phyloP scores from a whole-genome alignment of 2,329 filamentous ascomycete species.

The Mollisiaceae sp. region DNA sequence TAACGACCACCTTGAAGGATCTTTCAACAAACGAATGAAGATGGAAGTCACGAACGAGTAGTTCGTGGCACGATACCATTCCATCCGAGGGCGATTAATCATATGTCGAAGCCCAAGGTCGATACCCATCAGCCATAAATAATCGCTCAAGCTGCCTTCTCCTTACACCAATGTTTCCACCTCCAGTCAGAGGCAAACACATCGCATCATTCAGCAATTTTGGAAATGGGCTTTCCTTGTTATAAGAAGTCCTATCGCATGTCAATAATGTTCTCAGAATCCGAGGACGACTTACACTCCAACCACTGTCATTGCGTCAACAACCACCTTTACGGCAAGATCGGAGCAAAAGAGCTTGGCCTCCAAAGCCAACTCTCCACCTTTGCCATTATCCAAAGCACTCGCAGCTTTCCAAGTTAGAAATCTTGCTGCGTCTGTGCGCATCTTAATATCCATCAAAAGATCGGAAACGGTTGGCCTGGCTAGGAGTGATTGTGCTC shows the following conservation, averaged over 20 bases:
- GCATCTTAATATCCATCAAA: slow-evolving; percentile 57
- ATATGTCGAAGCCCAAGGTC: slow-evolving; percentile 51
- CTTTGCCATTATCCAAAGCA: slow-evolving; percentile 45
- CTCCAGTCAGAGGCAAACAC: slow-evolving; percentile 56
- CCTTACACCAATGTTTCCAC: slow-evolving; percentile 58
- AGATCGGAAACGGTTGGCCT: slow-evolving; percentile 58
- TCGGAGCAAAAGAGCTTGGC: slow-evolving; percentile 59
- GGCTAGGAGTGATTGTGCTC: slow-evolving; percentile 51
- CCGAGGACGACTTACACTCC: slow-evolving; percentile 49
- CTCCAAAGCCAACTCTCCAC: slow-evolving; percentile 52
- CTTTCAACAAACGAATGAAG: slow-evolving; percentile 9
- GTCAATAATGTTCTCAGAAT: slow-evolving; percentile 17
- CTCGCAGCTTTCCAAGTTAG: slow-evolving; percentile 58
- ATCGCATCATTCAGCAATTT: slow-evolving; percentile 52
- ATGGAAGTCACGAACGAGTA: slow-evolving; percentile 17
- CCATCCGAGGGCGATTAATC: not conserved
- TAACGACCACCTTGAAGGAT: not conserved
- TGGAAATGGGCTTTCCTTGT: slow-evolving; percentile 45
- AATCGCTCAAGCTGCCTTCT: slow-evolving; percentile 54
- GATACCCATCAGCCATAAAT: slow-evolving; percentile 50
- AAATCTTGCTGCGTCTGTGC: slow-evolving; percentile 52
- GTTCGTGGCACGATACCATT: not conserved
- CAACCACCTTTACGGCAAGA: slow-evolving; percentile 52
- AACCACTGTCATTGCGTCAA: slow-evolving; percentile 57
- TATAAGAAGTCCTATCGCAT: slow-evolving; percentile 24